phyloP scores from a whole-genome alignment of 345 rosid species.

The Citrus australasica region DNA sequence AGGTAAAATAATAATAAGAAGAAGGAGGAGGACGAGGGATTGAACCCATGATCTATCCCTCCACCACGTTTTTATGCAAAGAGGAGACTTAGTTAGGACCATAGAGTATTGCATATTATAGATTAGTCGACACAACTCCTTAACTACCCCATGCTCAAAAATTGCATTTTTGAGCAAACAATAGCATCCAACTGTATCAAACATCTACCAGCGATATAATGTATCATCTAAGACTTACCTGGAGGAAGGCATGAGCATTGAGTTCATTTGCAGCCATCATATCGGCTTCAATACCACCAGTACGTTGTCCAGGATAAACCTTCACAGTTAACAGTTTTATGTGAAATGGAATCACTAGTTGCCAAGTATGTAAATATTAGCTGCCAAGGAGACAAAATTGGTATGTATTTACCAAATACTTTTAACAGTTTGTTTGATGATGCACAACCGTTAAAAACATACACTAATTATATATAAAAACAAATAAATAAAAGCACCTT shows the following conservation, averaged over 20 bases:
- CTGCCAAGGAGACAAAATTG: too few species aligned
- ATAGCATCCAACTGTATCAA: background rate
- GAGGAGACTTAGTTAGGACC: background rate
- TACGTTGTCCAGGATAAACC: conserved; percentile 92
- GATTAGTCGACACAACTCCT: conserved; percentile 9
- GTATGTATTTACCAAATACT: background rate
- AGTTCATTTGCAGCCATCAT: conserved; percentile 98
- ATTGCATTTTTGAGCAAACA: background rate
- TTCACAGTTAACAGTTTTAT: conserved; percentile 26
- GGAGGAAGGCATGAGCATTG: conserved; percentile 79
- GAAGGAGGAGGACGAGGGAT: background rate
- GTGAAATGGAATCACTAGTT: background rate
- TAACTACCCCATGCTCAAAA: background rate
- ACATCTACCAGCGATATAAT: background rate
- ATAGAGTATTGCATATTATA: background rate
- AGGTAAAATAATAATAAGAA: background rate
- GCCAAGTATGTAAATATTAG: background rate
- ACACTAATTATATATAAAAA: background rate
- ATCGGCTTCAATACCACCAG: conserved; percentile 85
- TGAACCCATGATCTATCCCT: background rate
- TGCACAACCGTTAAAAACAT: background rate
- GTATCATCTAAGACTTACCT: conserved; percentile 41
- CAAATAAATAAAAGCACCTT: conserved; percentile 48
- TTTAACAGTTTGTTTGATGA: background rate
- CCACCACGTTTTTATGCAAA: background rate